Evolutionary conservation across 208 protist genomes (phyloP).

Genomic region (Naegleria fowleri): DNA sequence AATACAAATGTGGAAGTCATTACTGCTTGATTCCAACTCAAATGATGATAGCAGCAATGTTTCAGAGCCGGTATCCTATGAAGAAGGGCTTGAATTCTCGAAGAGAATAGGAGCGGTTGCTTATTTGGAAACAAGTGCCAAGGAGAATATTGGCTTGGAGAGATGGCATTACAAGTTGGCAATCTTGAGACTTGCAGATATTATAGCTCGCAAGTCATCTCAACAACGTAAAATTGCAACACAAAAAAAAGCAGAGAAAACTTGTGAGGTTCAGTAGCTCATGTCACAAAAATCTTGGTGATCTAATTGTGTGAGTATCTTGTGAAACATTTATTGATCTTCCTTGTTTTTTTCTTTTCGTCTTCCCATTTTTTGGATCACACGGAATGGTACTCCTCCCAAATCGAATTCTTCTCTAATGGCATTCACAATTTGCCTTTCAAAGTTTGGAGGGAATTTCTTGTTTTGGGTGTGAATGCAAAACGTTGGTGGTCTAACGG

Average conservation of each 20-base stretch:
- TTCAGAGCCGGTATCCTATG: background rate
- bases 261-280: too few species aligned
- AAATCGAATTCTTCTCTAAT: slow-evolving; percentile 23
- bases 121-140: background rate
- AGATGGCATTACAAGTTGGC: too few species aligned
- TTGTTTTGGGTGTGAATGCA: background rate
- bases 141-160: background rate
- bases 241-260: too few species aligned
- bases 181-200: too few species aligned
- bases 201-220: too few species aligned
- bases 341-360: background rate
- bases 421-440: slow-evolving; percentile 14
- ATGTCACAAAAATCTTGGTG: too few species aligned
- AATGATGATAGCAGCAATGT: too few species aligned
- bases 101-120: background rate
- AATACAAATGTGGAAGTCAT: background rate
- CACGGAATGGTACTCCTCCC: background rate
- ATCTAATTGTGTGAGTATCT: too few species aligned
- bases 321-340: background rate
- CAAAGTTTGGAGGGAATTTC: background rate
- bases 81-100: background rate
- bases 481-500: slow-evolving; percentile 11
- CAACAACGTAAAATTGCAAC: too few species aligned
- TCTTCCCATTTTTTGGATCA: background rate
- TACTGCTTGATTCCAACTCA: too few species aligned